phyloP scores from a whole-genome alignment of 2,329 filamentous ascomycete genomes.

The Ustulina deusta region DNA sequence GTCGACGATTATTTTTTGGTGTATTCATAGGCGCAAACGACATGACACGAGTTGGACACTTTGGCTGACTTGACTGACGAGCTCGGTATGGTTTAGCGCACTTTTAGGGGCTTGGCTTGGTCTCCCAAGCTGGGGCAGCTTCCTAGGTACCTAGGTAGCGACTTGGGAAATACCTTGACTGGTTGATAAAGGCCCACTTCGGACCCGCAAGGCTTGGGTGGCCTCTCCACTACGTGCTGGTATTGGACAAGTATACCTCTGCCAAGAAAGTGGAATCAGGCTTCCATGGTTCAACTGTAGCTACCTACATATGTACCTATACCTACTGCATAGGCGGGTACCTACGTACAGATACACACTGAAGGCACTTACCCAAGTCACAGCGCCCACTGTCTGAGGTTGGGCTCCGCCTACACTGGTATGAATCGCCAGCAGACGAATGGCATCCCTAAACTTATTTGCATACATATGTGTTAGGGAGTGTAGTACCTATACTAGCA shows the following conservation, averaged over 20 bases:
- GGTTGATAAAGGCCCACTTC: slow-evolving; percentile 22
- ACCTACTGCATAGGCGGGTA: background rate
- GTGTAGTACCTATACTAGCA: background rate
- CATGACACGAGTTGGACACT: slow-evolving; percentile 45
- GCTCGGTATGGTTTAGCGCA: background rate
- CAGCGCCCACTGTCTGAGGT: background rate
- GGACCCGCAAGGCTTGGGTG: slow-evolving; percentile 17
- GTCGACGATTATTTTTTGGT: slow-evolving; percentile 9
- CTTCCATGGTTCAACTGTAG: slow-evolving; percentile 11
- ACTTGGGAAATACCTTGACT: slow-evolving; percentile 24
- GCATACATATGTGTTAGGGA: background rate
- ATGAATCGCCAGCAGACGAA: background rate
- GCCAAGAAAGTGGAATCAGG: slow-evolving; percentile 11
- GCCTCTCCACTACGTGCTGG: slow-evolving; percentile 5
- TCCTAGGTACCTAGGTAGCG: background rate
- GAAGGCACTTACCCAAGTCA: background rate
- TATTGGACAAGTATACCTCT: slow-evolving; percentile 39
- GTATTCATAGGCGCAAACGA: slow-evolving; percentile 25
- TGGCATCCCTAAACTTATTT: background rate
- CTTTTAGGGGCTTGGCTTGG: background rate
- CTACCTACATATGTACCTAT: background rate
- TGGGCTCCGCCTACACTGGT: background rate
- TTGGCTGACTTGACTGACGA: slow-evolving; percentile 38
- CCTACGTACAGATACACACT: background rate
- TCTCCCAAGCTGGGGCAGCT: background rate